These are phyloP conservation scores for Entomophthora muscae DNA, from an alignment of 371 early-diverging fungal species.

Conservation along the genomic window DNA sequence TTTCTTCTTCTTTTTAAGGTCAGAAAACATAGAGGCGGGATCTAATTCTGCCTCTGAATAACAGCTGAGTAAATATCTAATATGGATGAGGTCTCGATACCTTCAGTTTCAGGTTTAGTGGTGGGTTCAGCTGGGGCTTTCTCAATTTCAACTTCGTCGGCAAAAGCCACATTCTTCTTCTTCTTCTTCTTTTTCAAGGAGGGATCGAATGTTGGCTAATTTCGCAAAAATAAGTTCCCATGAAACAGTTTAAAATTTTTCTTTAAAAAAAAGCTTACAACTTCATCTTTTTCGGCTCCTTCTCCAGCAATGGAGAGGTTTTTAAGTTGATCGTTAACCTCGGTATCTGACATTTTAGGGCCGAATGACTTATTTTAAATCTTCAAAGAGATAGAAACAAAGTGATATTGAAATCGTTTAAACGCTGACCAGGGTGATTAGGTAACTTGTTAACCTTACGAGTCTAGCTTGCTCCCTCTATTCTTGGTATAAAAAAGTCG, in stretches of 20 bases:
- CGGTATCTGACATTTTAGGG: conserved; percentile 6
- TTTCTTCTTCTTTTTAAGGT: conserved; percentile 81
- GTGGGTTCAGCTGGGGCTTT: conserved; percentile 17
- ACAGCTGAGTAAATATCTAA: too few relatives aligned
- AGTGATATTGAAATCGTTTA: too few relatives aligned
- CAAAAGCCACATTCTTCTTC: conserved; percentile 29
- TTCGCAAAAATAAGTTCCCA: too few relatives aligned
- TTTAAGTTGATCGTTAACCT: not conserved
- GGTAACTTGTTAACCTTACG: too few relatives aligned
- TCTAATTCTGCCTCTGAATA: conserved; percentile 28
- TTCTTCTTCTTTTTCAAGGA: conserved; percentile 40
- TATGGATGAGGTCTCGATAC: conserved; percentile 6
- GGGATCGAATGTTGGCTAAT: conserved; percentile 24
- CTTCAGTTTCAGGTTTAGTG: conserved; percentile 12
- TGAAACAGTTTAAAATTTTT: not conserved
- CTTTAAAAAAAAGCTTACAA: not conserved
- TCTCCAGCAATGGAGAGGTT: not conserved
- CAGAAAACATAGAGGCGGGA: conserved; percentile 60
- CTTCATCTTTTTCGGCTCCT: not conserved
- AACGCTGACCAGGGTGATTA: too few relatives aligned
- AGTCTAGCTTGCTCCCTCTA: too few relatives aligned
- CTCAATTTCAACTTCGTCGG: conserved; percentile 14
- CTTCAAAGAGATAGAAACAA: too few relatives aligned
- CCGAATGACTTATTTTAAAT: too few relatives aligned
- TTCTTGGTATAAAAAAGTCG: too few relatives aligned